Percentiles rank a stretch among this genome's conserved stretches.
These are phyloP conservation scores for Curvularia verruculosa DNA, from an alignment of 2,329 filamentous ascomycete genomes.

Conservation along the genomic window DNA sequence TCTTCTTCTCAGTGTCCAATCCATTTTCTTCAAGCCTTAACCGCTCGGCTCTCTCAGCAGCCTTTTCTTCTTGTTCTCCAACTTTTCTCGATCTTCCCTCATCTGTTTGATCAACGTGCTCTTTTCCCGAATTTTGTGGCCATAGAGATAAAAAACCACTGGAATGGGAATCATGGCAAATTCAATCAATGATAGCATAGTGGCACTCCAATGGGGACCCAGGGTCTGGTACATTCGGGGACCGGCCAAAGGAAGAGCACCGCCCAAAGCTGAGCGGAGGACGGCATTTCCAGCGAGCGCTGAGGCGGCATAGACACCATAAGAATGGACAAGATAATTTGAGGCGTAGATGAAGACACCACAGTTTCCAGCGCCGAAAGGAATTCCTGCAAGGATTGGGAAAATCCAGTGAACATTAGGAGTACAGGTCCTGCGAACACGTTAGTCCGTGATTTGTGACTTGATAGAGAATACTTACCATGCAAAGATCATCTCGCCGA, in stretches of 20 bases:
- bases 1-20: conserved; percentile 19
- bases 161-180: conserved; percentile 78
- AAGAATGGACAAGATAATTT: conserved; percentile 80
- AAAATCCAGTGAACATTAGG: conserved; percentile 84
- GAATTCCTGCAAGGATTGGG: conserved; percentile 77
- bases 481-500: conserved; percentile 84
- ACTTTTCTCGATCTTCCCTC: conserved; percentile 51
- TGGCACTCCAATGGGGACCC: conserved; percentile 79
- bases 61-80: conserved; percentile 49
- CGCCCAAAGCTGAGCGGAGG: conserved; percentile 74
- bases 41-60: conserved; percentile 51
- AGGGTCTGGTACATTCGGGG: conserved; percentile 65
- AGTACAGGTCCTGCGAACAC: conserved; percentile 55
- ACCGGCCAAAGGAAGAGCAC: conserved; percentile 76
- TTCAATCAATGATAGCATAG: conserved; percentile 75
- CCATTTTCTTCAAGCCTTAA: conserved; percentile 19
- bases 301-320: conserved; percentile 81
- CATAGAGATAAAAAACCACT: conserved; percentile 73
- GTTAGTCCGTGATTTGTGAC: background rate
- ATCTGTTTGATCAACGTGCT: conserved; percentile 60
- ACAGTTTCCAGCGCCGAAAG: conserved; percentile 78
- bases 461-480: conserved; percentile 58
- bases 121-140: conserved; percentile 62
- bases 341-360: conserved; percentile 81
- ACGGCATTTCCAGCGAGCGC: conserved; percentile 82